phyloP scores from a whole-genome alignment of 805 yeast genomes.

The Zygosaccharomyces siamensis region DNA sequence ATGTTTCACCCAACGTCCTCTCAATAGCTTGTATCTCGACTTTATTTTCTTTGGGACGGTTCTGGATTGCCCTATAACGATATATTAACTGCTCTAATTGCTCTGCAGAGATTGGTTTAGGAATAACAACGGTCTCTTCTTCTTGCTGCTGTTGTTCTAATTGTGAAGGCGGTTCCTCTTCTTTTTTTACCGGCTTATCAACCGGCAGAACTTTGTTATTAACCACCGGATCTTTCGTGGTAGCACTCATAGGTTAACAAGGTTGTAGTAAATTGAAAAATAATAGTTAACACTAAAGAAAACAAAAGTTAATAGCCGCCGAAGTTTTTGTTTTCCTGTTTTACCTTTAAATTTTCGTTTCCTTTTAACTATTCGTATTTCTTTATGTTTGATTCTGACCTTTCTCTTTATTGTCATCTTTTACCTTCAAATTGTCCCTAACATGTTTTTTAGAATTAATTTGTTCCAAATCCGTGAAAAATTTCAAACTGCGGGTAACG shows the following conservation, averaged over 20 bases:
- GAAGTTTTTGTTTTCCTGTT: conserved; percentile 2
- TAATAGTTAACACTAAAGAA: not conserved
- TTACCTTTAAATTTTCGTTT: conserved; percentile 6
- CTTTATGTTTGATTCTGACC: conserved; percentile 4
- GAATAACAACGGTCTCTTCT: conserved; percentile 16
- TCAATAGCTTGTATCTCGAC: conserved; percentile 44
- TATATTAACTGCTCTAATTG: conserved; percentile 32
- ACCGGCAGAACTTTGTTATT: conserved; percentile 1
- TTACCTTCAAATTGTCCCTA: conserved; percentile 4
- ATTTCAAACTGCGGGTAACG: conserved; percentile 9
- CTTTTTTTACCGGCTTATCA: conserved; percentile 1
- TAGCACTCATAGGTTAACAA: conserved; percentile 3
- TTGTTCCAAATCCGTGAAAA: conserved; percentile 3
- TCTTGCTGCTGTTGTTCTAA: not conserved
- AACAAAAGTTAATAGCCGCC: conserved; percentile 9
- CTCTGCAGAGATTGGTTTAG: conserved; percentile 24
- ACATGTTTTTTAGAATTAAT: conserved; percentile 7
- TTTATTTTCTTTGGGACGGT: conserved; percentile 24
- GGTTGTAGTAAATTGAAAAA: not conserved
- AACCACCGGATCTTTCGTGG: conserved; percentile 3
- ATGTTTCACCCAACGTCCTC: conserved; percentile 38
- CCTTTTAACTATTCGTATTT: conserved; percentile 11
- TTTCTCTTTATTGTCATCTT: conserved; percentile 6
- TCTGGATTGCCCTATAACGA: conserved; percentile 31
- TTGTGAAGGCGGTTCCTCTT: not conserved